Conservation (phyloP, 768 basidiomycete species). For the Lentinula sp. region DNA sequence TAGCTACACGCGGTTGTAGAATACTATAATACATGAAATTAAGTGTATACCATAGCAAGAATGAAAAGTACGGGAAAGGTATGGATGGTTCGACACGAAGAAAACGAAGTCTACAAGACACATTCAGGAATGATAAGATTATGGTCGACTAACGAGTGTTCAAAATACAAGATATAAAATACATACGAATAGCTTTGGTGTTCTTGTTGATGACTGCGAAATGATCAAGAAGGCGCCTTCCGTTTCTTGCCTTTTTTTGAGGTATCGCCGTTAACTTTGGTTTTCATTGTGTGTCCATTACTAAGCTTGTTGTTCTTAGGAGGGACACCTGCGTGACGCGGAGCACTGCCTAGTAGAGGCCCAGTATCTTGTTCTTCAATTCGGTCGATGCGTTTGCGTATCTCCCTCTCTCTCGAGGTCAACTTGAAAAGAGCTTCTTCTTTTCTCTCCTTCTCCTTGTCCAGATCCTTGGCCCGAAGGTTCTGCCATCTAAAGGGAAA, state of each 20-base stretch:
- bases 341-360: constrained; percentile 24
- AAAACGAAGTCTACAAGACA: background rate
- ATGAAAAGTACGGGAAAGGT: background rate
- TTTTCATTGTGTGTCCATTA: constrained; percentile 39
- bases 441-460: constrained; percentile 71
- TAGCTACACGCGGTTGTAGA: background rate
- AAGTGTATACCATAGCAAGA: background rate
- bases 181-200: background rate
- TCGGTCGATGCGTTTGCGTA: constrained; percentile 75
- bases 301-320: constrained; percentile 22
- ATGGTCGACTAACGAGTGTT: background rate
- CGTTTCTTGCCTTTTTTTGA: constrained; percentile 57
- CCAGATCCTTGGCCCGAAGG: constrained; percentile 65
- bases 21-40: constrained; percentile 4
- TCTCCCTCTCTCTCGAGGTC: constrained; percentile 70
- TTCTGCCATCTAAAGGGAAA: constrained; percentile 61
- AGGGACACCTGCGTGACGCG: constrained; percentile 9
- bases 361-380: constrained; percentile 36
- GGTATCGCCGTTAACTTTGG: constrained; percentile 35
- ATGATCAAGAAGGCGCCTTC: constrained; percentile 31
- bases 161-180: background rate
- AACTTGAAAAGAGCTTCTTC: constrained; percentile 62
- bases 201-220: constrained; percentile 7
- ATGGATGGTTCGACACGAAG: background rate
- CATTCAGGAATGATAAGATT: background rate